phyloP scores from a whole-genome alignment of 768 basidiomycete species.

The Inosperma sp. region DNA sequence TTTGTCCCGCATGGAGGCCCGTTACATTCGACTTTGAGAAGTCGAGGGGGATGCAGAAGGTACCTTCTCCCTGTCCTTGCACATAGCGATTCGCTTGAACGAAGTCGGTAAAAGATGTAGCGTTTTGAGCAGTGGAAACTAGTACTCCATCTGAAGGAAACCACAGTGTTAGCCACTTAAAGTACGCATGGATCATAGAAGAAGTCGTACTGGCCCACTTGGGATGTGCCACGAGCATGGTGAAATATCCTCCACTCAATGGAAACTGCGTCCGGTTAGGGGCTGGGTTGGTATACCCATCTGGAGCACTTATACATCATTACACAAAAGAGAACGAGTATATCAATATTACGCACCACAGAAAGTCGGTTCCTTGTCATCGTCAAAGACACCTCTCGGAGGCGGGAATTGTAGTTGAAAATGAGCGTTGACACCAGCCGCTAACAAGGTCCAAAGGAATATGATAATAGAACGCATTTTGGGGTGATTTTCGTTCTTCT shows the following conservation, averaged over 20 bases:
- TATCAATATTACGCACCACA: slow-evolving; percentile 49
- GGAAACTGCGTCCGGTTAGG: slow-evolving; percentile 66
- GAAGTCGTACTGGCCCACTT: slow-evolving; percentile 49
- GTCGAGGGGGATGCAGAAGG: slow-evolving; percentile 64
- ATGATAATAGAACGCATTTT: not conserved
- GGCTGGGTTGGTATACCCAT: slow-evolving; percentile 55
- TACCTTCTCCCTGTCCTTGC: slow-evolving; percentile 51
- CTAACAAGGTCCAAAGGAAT: slow-evolving; percentile 34
- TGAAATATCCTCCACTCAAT: slow-evolving; percentile 54
- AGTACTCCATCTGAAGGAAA: slow-evolving; percentile 42
- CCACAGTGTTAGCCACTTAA: not conserved
- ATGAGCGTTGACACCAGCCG: slow-evolving; percentile 55
- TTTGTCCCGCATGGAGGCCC: not conserved
- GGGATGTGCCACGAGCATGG: slow-evolving; percentile 62
- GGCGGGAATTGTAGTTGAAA: slow-evolving; percentile 76
- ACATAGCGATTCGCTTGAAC: slow-evolving; percentile 47
- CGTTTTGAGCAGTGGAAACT: slow-evolving; percentile 53
- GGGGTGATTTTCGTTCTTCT: too few relatives aligned
- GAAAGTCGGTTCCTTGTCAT: slow-evolving; percentile 54
- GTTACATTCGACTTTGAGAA: slow-evolving; percentile 37
- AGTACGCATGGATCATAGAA: not conserved
- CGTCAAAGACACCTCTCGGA: slow-evolving; percentile 65
- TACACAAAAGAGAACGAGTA: not conserved
- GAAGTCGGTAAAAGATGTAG: slow-evolving; percentile 64
- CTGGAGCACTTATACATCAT: too few relatives aligned